These are phyloP conservation scores for Nicotiana paniculata DNA, from an alignment of 257 asterid species.

Conservation along the genomic window DNA sequence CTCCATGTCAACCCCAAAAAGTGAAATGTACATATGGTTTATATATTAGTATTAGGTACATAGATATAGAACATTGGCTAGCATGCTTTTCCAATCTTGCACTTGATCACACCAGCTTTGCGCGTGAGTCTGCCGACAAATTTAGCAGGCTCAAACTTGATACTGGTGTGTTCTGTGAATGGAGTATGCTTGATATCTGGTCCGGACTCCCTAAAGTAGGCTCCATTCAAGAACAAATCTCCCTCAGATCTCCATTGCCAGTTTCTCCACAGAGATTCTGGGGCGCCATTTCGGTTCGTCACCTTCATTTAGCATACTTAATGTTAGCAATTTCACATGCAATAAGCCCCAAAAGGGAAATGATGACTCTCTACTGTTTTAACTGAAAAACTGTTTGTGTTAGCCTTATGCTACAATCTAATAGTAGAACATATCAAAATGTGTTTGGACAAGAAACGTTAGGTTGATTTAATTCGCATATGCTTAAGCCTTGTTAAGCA, in stretches of 20 bases:
- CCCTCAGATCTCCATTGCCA: slow-evolving; percentile 89
- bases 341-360: background rate
- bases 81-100: slow-evolving; percentile 30
- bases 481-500: background rate
- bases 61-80: background rate
- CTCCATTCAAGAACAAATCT: slow-evolving; percentile 56
- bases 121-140: slow-evolving; percentile 64
- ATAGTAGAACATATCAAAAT: background rate
- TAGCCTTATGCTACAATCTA: background rate
- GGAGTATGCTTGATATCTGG: slow-evolving; percentile 24
- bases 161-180: slow-evolving; percentile 13
- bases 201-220: slow-evolving; percentile 62
- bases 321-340: background rate
- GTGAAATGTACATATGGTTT: background rate
- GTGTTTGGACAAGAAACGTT: background rate
- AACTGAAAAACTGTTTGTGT: background rate
- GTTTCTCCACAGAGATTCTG: slow-evolving; percentile 33
- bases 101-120: slow-evolving; percentile 51
- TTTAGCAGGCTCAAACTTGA: slow-evolving; percentile 47
- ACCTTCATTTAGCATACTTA: slow-evolving; percentile 29
- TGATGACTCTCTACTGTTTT: background rate
- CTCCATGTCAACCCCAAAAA: background rate
- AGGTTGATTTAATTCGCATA: background rate
- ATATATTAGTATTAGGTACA: background rate
- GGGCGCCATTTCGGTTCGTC: slow-evolving; percentile 52